Evolutionary conservation across 345 rosid species (phyloP), one percentile per base, ranked within the genome.

Genomic region (Euphorbia lathyris): DNA sequence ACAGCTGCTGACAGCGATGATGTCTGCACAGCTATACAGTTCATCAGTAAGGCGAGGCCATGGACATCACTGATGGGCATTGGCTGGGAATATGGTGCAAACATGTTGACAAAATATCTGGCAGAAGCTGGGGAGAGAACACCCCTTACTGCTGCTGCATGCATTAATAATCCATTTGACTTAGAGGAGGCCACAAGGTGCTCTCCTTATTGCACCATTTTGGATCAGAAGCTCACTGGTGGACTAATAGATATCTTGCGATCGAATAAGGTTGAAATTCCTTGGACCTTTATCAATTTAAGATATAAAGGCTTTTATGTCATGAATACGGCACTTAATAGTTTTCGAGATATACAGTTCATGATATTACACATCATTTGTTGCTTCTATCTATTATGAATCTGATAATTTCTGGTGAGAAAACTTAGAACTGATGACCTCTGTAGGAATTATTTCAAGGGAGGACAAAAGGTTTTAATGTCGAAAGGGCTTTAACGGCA

Each of bases 1-100:
- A 83, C 98, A 73, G 98, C 97, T 74, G 97, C 88, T 82, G 98
- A 94, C 77, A 90, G 98, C 73, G 97, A 91, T 83, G 98, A 94
- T 86, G 63, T 94, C 85, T 84, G 79, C 78, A 79, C 87, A 78
- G 89, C 93, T 76, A 57, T 90, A 80, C 87, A 79, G 63, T 94
- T 83, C 77, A 78, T 94, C 76, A 84, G 63, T 69, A 90, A 88
- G 83, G 84, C 86, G 55, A 90, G 97, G 83, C 96, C 96, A n/a
- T 86, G 96, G 96, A 88, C 94, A 34, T 85, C 96, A 23, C 69
- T 94, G 70, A 82, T 86, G 89, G 88, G 86, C 57, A 85, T 94
- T 75, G 98, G 97, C 27, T 80, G 93, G 84, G 97, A 93, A 73
- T 91, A 86, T 23, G 98, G 97, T 71, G 96, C 96, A 56, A 94